Conservation (phyloP, 2,329 filamentous ascomycete genomes). For the Xylogone sp. region DNA sequence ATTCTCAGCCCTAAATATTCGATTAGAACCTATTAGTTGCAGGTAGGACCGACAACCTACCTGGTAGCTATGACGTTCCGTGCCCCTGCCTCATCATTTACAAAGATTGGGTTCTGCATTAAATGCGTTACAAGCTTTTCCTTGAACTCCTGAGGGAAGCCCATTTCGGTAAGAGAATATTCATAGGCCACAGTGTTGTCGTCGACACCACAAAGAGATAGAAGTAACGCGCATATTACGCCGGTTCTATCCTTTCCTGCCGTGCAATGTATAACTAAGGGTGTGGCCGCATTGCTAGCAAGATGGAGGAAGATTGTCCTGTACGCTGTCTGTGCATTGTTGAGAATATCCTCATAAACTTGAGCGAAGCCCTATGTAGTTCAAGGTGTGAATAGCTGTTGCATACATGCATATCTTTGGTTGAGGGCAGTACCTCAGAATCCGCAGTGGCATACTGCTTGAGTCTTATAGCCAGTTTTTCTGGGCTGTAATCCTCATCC, state of each 20-base stretch:
- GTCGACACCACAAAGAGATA: conserved; percentile 59
- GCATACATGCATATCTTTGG: too few species aligned
- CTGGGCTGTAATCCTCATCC: conserved; percentile 57
- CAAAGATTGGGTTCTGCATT: conserved; percentile 46
- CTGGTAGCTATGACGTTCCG: conserved; percentile 39
- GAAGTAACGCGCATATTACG: conserved; percentile 62
- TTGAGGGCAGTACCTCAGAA: conserved; percentile 31
- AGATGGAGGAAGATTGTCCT: conserved; percentile 43
- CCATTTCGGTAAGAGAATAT: conserved; percentile 63
- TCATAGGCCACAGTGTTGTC: conserved; percentile 60
- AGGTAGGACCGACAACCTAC: conserved; percentile 10
- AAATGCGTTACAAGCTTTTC: conserved; percentile 47
- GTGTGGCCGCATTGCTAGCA: conserved; percentile 34
- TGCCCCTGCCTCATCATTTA: conserved; percentile 31
- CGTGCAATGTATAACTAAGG: conserved; percentile 68
- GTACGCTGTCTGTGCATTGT: conserved; percentile 48
- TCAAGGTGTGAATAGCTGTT: conserved; percentile 5
- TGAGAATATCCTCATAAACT: conserved; percentile 61
- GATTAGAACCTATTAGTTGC: conserved; percentile 6
- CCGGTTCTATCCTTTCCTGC: conserved; percentile 77
- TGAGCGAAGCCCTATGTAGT: conserved; percentile 52
- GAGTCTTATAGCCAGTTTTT: conserved; percentile 58
- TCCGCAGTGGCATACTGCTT: conserved; percentile 55
- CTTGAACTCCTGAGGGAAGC: conserved; percentile 48
- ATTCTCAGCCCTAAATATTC: conserved; percentile 36